Percentiles rank a stretch among this genome's conserved stretches.
phyloP scores from a whole-genome alignment of 352 stramenopile species.

The Phytophthora macrochlamydospora region DNA sequence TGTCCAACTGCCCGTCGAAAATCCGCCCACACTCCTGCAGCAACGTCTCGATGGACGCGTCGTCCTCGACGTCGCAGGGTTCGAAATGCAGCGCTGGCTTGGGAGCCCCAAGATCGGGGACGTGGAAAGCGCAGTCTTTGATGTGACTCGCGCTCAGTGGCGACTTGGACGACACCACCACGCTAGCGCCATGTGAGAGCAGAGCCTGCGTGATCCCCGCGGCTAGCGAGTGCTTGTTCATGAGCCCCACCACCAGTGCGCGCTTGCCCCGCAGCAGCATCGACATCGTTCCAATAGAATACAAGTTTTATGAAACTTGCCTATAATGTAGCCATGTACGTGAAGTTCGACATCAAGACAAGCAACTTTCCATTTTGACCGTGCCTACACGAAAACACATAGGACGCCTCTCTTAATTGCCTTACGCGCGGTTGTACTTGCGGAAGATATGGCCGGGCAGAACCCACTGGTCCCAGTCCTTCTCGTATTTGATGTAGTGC shows the following conservation, averaged over 20 bases:
- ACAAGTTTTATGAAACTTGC: too few species aligned
- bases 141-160: conserved; percentile 53
- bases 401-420: too few species aligned
- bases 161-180: conserved; percentile 77
- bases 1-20: conserved; percentile 75
- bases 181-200: conserved; percentile 63
- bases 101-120: conserved; percentile 8
- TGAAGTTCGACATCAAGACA: too few species aligned
- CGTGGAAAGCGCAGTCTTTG: conserved; percentile 55
- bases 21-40: conserved; percentile 43
- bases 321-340: too few species aligned
- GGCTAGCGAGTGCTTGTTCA: conserved; percentile 91
- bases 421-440: conserved; percentile 53
- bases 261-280: conserved; percentile 65
- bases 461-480: conserved; percentile 87
- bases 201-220: conserved; percentile 73
- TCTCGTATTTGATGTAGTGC: conserved; percentile 87
- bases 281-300: background rate
- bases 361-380: too few species aligned
- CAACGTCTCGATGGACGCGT: conserved; percentile 57
- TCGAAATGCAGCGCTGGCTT: conserved; percentile 50
- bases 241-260: conserved; percentile 87
- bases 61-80: conserved; percentile 77
- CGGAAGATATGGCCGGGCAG: conserved; percentile 81
- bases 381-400: too few species aligned